Evolutionary conservation across 306 rosid genomes (phyloP), one percentile per base, ranked within the genome.

Genomic region (Luffa aegyptiaca): DNA sequence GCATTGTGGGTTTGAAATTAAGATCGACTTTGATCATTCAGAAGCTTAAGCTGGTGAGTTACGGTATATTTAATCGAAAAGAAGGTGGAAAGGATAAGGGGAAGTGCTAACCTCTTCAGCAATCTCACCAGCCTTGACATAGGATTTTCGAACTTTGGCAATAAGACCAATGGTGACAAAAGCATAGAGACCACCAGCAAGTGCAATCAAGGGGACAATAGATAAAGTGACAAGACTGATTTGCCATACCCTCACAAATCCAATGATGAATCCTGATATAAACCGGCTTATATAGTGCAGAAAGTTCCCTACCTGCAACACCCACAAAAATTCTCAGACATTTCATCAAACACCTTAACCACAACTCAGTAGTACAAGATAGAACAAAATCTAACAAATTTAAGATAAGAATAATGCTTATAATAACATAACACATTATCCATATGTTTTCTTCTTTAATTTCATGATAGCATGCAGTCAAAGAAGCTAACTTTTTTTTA

Each of bases 171-270:
- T 86, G 13, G 96, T 84, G 3, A 92, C 92, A 42, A 85, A 95
- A 36, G 98, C 98, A 85, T 95, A 95, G 80, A 88, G 84, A 45
- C 97, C 98, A 8, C 98, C 98, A 68, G 98, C 97, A 72, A 95
- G 86, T 1, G 97, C 98, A 85, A 95, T 95, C 76, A 91, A 87
- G 17, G 98, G 98, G 2, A 95, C 97, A 55, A 95, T 95, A 17
- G 98, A 86, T 64, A 92, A 92, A 58, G 98, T 95, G 20, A 95
- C 97, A 59, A 95, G 74, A 87, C 96, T 90, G 11, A 95, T 95
- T 81, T 95, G 98, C 98, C 98, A 95, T 68, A 95, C 93, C 83
- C 95, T 86, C 0, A 87, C 92, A 81, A 95, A 95, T 12, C 98
- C 98, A 81, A 95, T 87, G 37, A 79, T 83, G 52, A 95, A 92